Percentiles rank a stretch among this genome's conserved stretches.
phyloP scores from a whole-genome alignment of 1,284 basidiomycete species.

The Boletus sp. region DNA sequence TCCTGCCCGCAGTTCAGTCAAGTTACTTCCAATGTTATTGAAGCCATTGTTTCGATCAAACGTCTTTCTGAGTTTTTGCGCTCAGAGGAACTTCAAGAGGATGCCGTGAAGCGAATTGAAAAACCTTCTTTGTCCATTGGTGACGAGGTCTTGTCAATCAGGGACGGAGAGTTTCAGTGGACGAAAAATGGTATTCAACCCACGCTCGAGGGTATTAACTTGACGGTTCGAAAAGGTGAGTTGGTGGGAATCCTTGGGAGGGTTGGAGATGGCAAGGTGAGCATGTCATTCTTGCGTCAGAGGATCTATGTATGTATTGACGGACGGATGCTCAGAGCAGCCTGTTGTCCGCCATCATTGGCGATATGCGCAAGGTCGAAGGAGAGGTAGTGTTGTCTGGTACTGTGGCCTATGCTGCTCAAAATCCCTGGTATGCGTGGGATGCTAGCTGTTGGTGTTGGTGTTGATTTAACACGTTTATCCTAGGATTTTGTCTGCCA shows the following conservation, averaged over 20 bases:
- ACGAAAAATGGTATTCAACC: slow-evolving; percentile 51
- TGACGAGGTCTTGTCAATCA: slow-evolving; percentile 70
- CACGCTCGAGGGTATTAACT: slow-evolving; percentile 73
- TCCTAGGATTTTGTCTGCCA: slow-evolving; percentile 74
- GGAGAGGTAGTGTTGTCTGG: slow-evolving; percentile 74
- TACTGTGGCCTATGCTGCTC: slow-evolving; percentile 83
- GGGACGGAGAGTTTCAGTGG: slow-evolving; percentile 80
- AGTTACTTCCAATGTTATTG: slow-evolving; percentile 76
- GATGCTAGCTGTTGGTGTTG: background rate
- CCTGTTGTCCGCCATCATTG: slow-evolving; percentile 73
- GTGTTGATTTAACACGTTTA: slow-evolving; percentile 8
- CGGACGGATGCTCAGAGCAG: slow-evolving; percentile 47
- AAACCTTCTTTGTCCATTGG: slow-evolving; percentile 48
- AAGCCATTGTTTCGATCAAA: slow-evolving; percentile 81
- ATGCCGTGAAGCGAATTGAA: slow-evolving; percentile 57
- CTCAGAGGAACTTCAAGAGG: slow-evolving; percentile 77
- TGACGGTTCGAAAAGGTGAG: slow-evolving; percentile 82
- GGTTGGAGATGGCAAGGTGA: slow-evolving; percentile 89
- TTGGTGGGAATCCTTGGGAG: slow-evolving; percentile 83
- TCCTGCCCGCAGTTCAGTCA: slow-evolving; percentile 50
- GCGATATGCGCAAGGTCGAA: slow-evolving; percentile 80
- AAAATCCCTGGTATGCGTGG: slow-evolving; percentile 74
- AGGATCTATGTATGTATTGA: background rate
- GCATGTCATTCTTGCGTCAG: slow-evolving; percentile 7
- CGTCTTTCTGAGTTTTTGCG: slow-evolving; percentile 78